Percentiles rank a stretch among this genome's conserved stretches.
These are phyloP conservation scores for Aegilops longissima DNA, from an alignment of 176 grass and related monocot species.

Conservation along the genomic window DNA sequence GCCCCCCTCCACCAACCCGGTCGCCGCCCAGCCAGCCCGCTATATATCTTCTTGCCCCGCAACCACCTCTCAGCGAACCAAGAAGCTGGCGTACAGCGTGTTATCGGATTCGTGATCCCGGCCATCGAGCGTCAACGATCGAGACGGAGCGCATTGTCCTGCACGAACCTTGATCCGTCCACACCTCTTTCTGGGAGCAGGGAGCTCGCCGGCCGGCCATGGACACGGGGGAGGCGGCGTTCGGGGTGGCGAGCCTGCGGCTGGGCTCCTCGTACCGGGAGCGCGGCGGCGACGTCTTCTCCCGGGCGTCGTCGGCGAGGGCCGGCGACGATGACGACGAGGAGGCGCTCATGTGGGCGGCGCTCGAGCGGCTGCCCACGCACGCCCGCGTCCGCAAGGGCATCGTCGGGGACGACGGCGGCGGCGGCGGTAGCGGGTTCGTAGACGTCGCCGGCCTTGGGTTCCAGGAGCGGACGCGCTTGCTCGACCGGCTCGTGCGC, in stretches of 20 bases:
- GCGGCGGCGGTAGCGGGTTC: background rate
- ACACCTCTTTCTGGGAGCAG: background rate
- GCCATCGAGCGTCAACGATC: background rate
- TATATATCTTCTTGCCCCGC: background rate
- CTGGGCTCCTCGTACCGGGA: constrained; percentile 35
- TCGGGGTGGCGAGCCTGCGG: constrained; percentile 41
- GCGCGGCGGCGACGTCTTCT: constrained; percentile 42
- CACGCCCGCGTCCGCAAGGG: constrained; percentile 51
- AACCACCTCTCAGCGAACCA: background rate
- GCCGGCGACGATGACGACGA: constrained; percentile 47
- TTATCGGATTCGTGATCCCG: background rate
- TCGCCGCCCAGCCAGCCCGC: background rate
- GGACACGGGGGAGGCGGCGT: constrained; percentile 34
- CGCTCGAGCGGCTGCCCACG: constrained; percentile 61
- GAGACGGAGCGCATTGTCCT: background rate
- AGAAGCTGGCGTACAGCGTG: background rate
- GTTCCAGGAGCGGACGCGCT: constrained; percentile 32
- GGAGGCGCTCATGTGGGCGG: constrained; percentile 63
- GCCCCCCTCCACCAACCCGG: background rate
- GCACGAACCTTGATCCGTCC: background rate
- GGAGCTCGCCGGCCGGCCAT: background rate
- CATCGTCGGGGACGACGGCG: background rate
- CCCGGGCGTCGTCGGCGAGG: constrained; percentile 23
- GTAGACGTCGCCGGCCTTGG: constrained; percentile 48
- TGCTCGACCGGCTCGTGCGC: constrained; percentile 55